Evolutionary conservation across 352 stramenopile species (phyloP), one percentile per base, ranked within the genome.

Genomic region (Vaucheria bursata): DNA sequence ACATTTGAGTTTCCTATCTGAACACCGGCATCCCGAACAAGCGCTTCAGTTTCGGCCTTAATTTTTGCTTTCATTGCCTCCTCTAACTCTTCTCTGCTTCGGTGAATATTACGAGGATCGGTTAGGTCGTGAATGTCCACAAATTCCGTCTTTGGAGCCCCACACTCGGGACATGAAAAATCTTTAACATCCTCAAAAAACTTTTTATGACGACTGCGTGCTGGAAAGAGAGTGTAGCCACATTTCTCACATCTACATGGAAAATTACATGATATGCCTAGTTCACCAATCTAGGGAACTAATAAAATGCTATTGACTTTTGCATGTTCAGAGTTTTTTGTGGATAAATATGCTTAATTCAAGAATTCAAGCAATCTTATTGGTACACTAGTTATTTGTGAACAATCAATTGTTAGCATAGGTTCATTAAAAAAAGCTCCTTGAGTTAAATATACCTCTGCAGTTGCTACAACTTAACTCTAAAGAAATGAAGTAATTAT

Each of bases 171-270:
- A 35, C 76, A 81, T 53, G 65, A 74, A 40, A 78, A 81, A 45
- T 81, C 76, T 29, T 81, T 73, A 5, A 81, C 76, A 25, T 78
- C 69, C 32, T 79, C 71, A 72, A 81, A 81, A 65, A 81, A 81
- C 12, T 79, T 36, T 65, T 81, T 73, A 38, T 81, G 76, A 36
- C 76, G 69, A 50, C 67, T 73, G 74, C 12, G 33, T 6, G 77
- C 77, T 6, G 77, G 77, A 67, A 79, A 82, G 7, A 82, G 77
- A 12, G 77, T 82, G 49, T 82, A 82, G 33, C 77, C 77, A 66
- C 77, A 82, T 1, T 74, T 35, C 31, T 82, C 77, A 69, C 77
- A 82, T 39, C 53, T 68, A 34, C 6, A n/a, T n/a, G n/a, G n/a
- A n/a, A n/a, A n/a, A n/a, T n/a, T n/a, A n/a, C n/a, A n/a, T n/a